Conservation (phyloP, 805 yeast genomes). For the Hanseniaspora mollemarum region DNA sequence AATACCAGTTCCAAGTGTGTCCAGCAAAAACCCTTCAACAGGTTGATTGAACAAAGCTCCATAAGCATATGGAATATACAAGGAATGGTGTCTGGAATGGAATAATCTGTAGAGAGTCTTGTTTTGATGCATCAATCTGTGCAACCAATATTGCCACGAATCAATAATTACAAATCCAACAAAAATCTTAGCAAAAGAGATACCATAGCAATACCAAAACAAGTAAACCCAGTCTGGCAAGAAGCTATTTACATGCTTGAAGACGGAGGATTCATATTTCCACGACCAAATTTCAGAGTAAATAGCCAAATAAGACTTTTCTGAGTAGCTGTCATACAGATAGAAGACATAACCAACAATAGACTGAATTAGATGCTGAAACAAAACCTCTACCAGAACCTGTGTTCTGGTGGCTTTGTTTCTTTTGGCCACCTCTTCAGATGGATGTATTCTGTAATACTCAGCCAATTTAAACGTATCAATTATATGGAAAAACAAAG, state of each 20-base stretch:
- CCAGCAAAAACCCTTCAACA: conserved; percentile 83
- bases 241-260: background rate
- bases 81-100: conserved; percentile 89
- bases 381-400: conserved; percentile 68
- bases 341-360: conserved; percentile 50
- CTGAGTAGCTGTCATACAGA: conserved; percentile 44
- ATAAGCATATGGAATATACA: conserved; percentile 91
- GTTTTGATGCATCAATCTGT: conserved; percentile 78
- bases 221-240: conserved; percentile 8
- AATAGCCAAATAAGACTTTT: background rate
- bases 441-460: conserved; percentile 79
- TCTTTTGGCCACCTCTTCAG: conserved; percentile 65
- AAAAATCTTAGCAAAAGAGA: conserved; percentile 45
- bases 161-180: conserved; percentile 69
- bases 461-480: conserved; percentile 71
- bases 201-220: conserved; percentile 33
- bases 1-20: conserved; percentile 83
- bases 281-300: conserved; percentile 36
- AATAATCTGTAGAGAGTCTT: conserved; percentile 61
- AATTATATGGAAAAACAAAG: conserved; percentile 59
- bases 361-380: conserved; percentile 80
- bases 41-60: conserved; percentile 95
- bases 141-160: conserved; percentile 90
- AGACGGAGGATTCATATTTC: conserved; percentile 20
- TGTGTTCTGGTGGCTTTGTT: conserved; percentile 61